Evolutionary conservation across 192 early-diverging fungal genomes (phyloP), one percentile per base, ranked within the genome.

Genomic region (Funneliformis geosporum): DNA sequence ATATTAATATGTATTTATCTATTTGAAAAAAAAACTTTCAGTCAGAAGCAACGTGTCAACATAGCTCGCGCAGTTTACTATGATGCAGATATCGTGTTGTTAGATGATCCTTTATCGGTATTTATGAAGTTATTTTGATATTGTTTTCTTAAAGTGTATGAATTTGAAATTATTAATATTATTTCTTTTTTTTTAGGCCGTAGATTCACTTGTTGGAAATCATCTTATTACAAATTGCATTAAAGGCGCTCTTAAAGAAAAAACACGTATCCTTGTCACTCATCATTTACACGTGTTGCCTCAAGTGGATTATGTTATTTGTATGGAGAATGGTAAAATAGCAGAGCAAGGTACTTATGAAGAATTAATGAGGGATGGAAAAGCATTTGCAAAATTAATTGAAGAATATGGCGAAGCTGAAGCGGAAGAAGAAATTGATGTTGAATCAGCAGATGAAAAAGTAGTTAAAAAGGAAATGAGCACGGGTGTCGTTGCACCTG

Each of bases 261-360:
- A 93, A 90, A 83, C 91, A 89, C 23, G 84, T 93, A 69, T 93
- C 9, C 84, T 93, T 75, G 89, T 89, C 3, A 91, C 91, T 60
- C 88, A 94, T 79, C 92, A 94, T 73, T 82, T 92, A 21, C 88
- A 74, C 14, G 9, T 59, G 14, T 33, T 50, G n/a, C 25, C 55
- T 55, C 16, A 55, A 18, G 44, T 73, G 2, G 72, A 92, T 72
- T 81, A 89, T 47, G 85, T 92, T 78, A 83, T 92, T 59, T 82
- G 85, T 61, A 86, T 92, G 81, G 83, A 89, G 61, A 80, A 85
- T 39, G 91, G 91, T 8, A 76, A 80, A 8, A 88, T 89, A 55
- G 83, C 73, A 23, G 80, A 78, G n/a, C 80, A 91, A 75, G 92
- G 91, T 44, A 89, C 85, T 0, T 93, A 86, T 80, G 82, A 80